phyloP scores from a whole-genome alignment of 352 stramenopile genomes.

The Phytopythium kandeliae region DNA sequence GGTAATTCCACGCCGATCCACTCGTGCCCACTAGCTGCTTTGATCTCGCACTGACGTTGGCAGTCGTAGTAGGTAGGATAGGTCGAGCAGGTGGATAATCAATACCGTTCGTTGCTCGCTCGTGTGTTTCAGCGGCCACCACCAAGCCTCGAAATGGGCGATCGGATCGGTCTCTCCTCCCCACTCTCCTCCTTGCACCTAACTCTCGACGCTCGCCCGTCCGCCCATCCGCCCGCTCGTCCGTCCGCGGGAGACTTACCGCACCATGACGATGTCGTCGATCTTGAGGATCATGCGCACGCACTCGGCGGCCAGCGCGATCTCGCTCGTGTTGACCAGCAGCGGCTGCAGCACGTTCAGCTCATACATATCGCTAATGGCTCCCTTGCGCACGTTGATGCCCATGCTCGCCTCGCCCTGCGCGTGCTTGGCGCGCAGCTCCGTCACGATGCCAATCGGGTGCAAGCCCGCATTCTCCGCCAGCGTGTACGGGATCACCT shows the following conservation, averaged over 20 bases:
- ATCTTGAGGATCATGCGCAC: slow-evolving; percentile 99
- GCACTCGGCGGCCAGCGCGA: slow-evolving; percentile 97
- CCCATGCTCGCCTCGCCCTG: slow-evolving; percentile 90
- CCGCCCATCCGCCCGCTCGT: not conserved
- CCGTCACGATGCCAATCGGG: slow-evolving; percentile 98
- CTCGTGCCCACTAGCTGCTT: too few species aligned
- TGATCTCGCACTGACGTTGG: too few species aligned
- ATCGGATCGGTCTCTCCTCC: too few species aligned
- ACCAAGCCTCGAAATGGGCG: too few species aligned
- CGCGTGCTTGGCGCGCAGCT: slow-evolving; percentile 92
- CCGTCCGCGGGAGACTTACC: slow-evolving; percentile 38
- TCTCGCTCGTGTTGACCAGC: slow-evolving; percentile 96
- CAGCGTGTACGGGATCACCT: slow-evolving; percentile 99
- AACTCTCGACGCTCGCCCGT: not conserved
- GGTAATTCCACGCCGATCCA: too few species aligned
- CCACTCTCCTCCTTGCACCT: not conserved
- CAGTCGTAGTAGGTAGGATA: too few species aligned
- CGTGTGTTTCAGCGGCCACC: too few species aligned
- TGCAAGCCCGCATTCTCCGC: slow-evolving; percentile 99
- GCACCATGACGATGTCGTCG: slow-evolving; percentile 98
- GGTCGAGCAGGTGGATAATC: too few species aligned
- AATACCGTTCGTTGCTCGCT: too few species aligned
- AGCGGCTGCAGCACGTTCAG: slow-evolving; percentile 98
- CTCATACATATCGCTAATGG: slow-evolving; percentile 98
- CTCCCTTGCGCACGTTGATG: slow-evolving; percentile 96